These are phyloP conservation scores for Dunaliella primolecta DNA, from an alignment of 139 green algal genomes.

Conservation along the genomic window DNA sequence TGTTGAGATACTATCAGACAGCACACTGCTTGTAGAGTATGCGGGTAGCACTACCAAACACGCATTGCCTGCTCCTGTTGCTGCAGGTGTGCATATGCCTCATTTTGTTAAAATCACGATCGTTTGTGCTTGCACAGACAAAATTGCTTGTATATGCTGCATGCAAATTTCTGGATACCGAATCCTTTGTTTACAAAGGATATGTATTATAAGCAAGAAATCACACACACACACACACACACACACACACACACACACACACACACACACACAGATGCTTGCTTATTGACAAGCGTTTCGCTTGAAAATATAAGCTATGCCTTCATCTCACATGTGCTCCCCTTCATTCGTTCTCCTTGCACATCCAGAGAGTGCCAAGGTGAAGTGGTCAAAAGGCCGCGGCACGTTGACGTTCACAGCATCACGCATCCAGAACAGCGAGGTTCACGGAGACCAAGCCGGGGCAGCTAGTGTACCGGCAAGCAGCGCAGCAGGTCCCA, in stretches of 20 bases:
- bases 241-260: background rate
- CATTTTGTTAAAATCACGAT: too few species aligned
- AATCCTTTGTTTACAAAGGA: too few species aligned
- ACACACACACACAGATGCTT: background rate
- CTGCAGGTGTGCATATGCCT: background rate
- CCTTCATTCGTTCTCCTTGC: too few species aligned
- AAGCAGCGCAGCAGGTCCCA: background rate
- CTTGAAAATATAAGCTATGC: too few species aligned
- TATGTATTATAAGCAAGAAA: too few species aligned
- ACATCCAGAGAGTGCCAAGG: background rate
- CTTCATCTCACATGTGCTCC: too few species aligned
- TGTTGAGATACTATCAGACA: background rate
- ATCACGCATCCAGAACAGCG: background rate
- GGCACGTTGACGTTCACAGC: background rate
- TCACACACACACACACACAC: background rate
- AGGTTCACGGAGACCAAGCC: too few species aligned
- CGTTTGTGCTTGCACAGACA: background rate
- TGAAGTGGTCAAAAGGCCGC: background rate
- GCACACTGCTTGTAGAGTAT: background rate
- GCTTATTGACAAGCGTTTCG: too few species aligned
- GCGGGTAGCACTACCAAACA: background rate
- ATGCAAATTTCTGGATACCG: too few species aligned
- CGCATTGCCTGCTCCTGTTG: background rate
- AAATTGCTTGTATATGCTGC: too few species aligned
- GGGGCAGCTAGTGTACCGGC: background rate